phyloP scores from a whole-genome alignment of 2,329 filamentous ascomycete genomes.

The Coniella lustricola region DNA sequence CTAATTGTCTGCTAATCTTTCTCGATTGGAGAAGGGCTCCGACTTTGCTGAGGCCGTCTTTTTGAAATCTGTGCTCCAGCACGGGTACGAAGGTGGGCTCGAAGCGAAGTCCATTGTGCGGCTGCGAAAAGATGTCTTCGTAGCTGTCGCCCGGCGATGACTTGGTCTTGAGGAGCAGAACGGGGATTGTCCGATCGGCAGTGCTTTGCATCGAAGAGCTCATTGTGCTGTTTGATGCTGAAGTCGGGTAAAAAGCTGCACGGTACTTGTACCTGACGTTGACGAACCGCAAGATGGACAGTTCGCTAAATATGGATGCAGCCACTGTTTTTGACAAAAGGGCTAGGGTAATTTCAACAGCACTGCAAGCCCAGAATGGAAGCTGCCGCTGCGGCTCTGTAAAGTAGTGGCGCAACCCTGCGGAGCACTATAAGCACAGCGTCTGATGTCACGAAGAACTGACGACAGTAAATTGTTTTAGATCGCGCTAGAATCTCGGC shows the following conservation, averaged over 20 bases:
- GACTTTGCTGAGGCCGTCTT: constrained; percentile 49
- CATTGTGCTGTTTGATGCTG: constrained; percentile 2
- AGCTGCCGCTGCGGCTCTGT: too few relatives aligned
- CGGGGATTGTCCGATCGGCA: constrained; percentile 34
- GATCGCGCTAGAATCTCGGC: background rate
- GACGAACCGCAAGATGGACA: background rate
- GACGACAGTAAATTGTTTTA: background rate
- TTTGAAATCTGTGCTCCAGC: constrained; percentile 61
- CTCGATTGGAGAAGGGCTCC: constrained; percentile 39
- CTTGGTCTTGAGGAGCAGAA: constrained; percentile 72
- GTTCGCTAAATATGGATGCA: too few relatives aligned
- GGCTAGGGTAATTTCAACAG: too few relatives aligned
- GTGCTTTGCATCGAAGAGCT: constrained; percentile 1
- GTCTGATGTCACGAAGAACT: constrained; percentile 9
- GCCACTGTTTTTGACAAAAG: too few relatives aligned
- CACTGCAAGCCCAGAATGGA: too few relatives aligned
- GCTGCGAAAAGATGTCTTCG: constrained; percentile 54
- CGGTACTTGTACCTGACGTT: background rate
- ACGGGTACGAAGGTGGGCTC: constrained; percentile 69
- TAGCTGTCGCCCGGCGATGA: constrained; percentile 67
- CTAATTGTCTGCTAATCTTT: constrained; percentile 32
- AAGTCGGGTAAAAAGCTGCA: background rate
- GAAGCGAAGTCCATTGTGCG: constrained; percentile 39
- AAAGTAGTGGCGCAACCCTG: too few relatives aligned
- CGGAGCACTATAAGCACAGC: too few relatives aligned